Evolutionary conservation across 352 stramenopile genomes (phyloP), one percentile per base, ranked within the genome.

Genomic region (Globisporangium iwayamae): DNA sequence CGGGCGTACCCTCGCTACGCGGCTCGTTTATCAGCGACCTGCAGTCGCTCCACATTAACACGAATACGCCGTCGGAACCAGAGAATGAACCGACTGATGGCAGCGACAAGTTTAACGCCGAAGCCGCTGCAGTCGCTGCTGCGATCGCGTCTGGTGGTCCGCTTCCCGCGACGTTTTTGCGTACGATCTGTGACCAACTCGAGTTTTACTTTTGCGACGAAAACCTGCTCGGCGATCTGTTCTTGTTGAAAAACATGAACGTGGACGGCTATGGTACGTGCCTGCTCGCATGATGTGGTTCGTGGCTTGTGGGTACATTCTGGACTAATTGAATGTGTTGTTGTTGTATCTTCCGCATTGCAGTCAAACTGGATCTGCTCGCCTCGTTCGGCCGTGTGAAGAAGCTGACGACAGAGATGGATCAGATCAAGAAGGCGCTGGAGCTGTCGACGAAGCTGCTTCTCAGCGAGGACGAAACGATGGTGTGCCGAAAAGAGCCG

Each of bases 161-260:
- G 30, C 63, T 93, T 53, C 86, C 86, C 1, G 86, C 86, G 6
- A 95, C 86, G 11, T 95, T 95, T 63, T 66, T 95, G 48, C 74
- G 81, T 41, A 93, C 86, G 63, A 91, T 95, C 67, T 95, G 86
- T 62, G 86, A 95, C 64, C 86, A 95, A 64, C 70, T 95, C 59
- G 86, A 95, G 69, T 93, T 89, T 69, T 95, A 95, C 68, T 95
- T 95, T 60, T 95, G 86, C 63, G 86, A 95, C 60, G 86, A 95
- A 53, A 95, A 95, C 75, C 65, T 95, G 43, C 79, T 93, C 4
- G 84, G 84, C 39, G 84, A 95, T 66, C 63, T 95, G 28, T 93
- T 93, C 56, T 64, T 95, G 72, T 62, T 95, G 39, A 95, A 95
- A 68, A 95, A 95, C 65, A 95, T 95, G 86, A 95, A 95, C 63